phyloP scores from a whole-genome alignment of 257 asterid species.

The Eustoma russellianum region DNA sequence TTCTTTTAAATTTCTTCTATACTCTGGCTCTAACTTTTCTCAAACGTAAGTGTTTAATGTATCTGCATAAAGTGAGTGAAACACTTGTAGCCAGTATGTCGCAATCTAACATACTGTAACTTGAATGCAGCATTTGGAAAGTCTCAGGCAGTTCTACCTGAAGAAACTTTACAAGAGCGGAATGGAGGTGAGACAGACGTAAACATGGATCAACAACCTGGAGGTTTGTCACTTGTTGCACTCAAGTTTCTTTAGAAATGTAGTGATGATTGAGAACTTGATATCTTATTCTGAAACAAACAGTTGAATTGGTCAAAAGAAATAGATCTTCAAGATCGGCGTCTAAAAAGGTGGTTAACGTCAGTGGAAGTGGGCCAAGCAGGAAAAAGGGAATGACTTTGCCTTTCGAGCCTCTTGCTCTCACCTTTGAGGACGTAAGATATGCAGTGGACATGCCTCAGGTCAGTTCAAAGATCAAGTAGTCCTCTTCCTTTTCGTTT shows the following conservation, averaged over 20 bases:
- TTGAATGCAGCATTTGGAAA: conserved; percentile 58
- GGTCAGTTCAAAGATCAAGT: conserved; percentile 23
- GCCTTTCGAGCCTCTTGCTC: conserved; percentile 82
- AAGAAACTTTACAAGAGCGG: conserved; percentile 14
- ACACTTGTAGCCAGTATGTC: not conserved
- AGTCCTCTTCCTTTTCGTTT: too few relatives aligned
- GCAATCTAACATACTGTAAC: not conserved
- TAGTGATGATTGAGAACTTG: not conserved
- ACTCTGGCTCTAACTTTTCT: conserved; percentile 37
- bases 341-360: conserved; percentile 5
- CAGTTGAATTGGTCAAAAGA: conserved; percentile 7
- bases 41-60: conserved; percentile 44
- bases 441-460: conserved; percentile 77
- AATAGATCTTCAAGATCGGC: conserved; percentile 8
- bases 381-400: conserved; percentile 86
- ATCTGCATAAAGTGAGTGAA: not conserved
- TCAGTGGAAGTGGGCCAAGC: conserved; percentile 10
- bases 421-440: conserved; percentile 65
- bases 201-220: conserved; percentile 16
- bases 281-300: not conserved
- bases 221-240: conserved; percentile 4
- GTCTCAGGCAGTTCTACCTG: conserved; percentile 43
- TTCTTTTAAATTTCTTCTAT: conserved; percentile 23
- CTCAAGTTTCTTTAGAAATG: not conserved
- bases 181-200: conserved; percentile 25